A percentile compares a stretch with the other conserved stretches of the same genome.
These are phyloP conservation scores for Globisporangium polare DNA, from an alignment of 352 stramenopile genomes.

Conservation along the genomic window DNA sequence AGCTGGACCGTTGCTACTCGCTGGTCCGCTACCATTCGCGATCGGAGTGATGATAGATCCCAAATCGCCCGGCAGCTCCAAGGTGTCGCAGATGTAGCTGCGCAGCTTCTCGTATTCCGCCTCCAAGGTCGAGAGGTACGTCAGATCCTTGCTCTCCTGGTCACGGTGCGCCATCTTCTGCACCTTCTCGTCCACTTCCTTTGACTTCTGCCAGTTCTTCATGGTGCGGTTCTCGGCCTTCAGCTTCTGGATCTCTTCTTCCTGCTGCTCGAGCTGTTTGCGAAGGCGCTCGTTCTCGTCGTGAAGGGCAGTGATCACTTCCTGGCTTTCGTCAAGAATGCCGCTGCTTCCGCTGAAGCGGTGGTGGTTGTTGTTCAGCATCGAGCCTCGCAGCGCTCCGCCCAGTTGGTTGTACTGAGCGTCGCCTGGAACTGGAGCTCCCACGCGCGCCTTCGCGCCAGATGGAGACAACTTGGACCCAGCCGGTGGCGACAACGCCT, in stretches of 20 bases:
- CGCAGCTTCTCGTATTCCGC: constrained; percentile 83
- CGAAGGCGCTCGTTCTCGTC: constrained; percentile 80
- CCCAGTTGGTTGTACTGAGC: constrained; percentile 6
- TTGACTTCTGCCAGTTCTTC: constrained; percentile 83
- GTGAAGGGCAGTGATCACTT: constrained; percentile 84
- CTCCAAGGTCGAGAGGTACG: constrained; percentile 76
- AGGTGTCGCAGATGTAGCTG: constrained; percentile 70
- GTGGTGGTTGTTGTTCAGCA: constrained; percentile 41
- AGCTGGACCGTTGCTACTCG: not conserved
- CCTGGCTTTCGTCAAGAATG: constrained; percentile 81
- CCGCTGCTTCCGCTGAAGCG: constrained; percentile 65
- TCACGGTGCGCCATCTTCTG: constrained; percentile 83
- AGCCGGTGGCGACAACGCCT: constrained; percentile 21
- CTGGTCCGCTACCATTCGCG: constrained; percentile 18
- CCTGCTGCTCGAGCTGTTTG: constrained; percentile 68
- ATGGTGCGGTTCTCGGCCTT: constrained; percentile 77
- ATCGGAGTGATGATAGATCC: constrained; percentile 18
- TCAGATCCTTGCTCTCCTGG: constrained; percentile 83
- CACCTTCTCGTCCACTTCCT: constrained; percentile 85
- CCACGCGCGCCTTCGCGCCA: constrained; percentile 20
- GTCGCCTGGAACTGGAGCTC: constrained; percentile 17
- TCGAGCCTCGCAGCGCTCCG: constrained; percentile 44
- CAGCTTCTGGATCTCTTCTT: constrained; percentile 68
- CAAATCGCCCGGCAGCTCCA: constrained; percentile 66
- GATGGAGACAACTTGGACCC: constrained; percentile 43